These are phyloP conservation scores for Patellaria atrata DNA, from an alignment of 495 filamentous ascomycete species.

Conservation along the genomic window DNA sequence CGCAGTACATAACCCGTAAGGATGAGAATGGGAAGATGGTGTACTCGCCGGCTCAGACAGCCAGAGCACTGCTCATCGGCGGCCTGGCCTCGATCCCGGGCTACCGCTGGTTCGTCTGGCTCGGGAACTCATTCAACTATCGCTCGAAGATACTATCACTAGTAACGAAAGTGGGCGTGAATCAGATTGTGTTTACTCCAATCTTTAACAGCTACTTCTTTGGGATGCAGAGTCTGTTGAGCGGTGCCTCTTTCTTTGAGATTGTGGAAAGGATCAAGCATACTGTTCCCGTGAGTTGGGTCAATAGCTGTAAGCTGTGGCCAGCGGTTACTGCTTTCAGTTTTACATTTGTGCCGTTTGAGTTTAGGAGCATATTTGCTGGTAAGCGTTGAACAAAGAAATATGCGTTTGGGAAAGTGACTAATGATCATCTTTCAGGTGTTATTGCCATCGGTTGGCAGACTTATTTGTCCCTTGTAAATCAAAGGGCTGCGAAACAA, in stretches of 20 bases:
- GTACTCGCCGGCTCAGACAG: conserved; percentile 58
- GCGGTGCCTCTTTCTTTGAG: conserved; percentile 41
- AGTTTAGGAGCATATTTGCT: conserved; percentile 67
- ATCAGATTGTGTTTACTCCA: conserved; percentile 72
- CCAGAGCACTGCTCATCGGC: conserved; percentile 60
- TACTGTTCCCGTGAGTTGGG: conserved; percentile 61
- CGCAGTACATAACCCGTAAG: conserved; percentile 49
- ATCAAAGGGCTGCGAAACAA: conserved; percentile 52
- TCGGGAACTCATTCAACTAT: conserved; percentile 71
- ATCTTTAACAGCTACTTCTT: conserved; percentile 90
- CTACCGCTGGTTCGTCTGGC: conserved; percentile 77
- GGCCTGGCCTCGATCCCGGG: conserved; percentile 55
- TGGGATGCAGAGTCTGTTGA: conserved; percentile 57
- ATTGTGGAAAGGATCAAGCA: conserved; percentile 53
- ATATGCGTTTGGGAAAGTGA: too few species aligned
- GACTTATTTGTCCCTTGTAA: conserved; percentile 73
- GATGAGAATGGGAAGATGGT: too few species aligned
- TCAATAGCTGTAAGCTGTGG: conserved; percentile 81
- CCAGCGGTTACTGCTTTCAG: conserved; percentile 76
- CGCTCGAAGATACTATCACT: conserved; percentile 41
- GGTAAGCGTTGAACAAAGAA: conserved; percentile 31
- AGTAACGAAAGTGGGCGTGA: conserved; percentile 53
- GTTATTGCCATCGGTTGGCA: conserved; percentile 79
- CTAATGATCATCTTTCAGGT: conserved; percentile 14
- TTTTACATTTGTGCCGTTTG: conserved; percentile 66